Evolutionary conservation across 2,329 filamentous ascomycete species (phyloP).

Genomic region (Ophiostoma sp.): DNA sequence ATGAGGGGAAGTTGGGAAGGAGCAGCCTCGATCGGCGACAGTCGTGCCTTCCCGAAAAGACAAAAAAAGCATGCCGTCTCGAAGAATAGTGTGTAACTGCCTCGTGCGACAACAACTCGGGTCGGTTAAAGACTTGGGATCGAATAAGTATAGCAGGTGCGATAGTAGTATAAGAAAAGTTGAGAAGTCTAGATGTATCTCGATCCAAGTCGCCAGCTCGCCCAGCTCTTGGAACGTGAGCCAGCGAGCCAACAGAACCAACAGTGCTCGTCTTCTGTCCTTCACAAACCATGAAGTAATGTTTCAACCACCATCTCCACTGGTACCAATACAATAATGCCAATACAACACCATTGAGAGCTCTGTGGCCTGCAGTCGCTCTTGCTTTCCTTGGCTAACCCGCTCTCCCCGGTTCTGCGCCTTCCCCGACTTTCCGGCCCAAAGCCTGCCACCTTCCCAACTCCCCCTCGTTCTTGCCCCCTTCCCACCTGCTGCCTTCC

Average conservation of each 20-base stretch:
- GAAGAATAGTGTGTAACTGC: background rate
- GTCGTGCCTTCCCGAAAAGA: background rate
- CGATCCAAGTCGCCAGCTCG: background rate
- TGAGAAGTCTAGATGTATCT: background rate
- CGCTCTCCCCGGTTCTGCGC: background rate
- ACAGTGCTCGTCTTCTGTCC: background rate
- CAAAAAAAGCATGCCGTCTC: background rate
- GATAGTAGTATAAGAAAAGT: background rate
- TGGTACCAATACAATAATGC: background rate
- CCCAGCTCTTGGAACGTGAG: background rate
- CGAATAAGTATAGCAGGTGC: background rate
- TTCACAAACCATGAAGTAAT: background rate
- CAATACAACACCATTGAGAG: background rate
- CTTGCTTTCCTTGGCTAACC: conserved; percentile 11
- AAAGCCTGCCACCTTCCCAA: background rate
- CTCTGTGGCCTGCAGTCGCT: conserved; percentile 6
- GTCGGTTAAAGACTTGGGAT: background rate
- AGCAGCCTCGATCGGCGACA: background rate
- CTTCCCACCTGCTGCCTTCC: background rate
- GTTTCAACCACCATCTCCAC: background rate
- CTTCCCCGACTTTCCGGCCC: conserved; percentile 20
- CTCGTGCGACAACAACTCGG: background rate
- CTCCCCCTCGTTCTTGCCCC: conserved; percentile 11
- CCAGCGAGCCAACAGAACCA: background rate
- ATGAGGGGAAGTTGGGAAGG: background rate